Conservation (phyloP, 768 basidiomycete species). For the Cystofilobasidium capitatum region DNA sequence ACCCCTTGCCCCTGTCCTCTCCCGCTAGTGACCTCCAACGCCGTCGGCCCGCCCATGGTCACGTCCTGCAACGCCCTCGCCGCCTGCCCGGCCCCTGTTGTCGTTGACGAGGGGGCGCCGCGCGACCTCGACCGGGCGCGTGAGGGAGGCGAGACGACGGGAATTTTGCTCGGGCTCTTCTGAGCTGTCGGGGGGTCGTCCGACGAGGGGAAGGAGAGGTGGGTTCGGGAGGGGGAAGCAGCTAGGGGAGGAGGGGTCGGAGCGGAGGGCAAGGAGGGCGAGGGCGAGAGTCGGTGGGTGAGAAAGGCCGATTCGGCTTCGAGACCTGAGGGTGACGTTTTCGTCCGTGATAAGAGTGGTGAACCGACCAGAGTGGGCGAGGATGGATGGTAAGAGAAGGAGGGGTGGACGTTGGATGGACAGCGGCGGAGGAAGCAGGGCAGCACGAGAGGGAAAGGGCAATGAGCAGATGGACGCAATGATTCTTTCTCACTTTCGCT, state of each 20-base stretch:
- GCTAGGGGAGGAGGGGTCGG: background rate
- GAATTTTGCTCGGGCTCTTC: background rate
- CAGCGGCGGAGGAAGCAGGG: too few species aligned
- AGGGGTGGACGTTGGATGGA: too few species aligned
- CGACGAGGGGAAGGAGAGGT: background rate
- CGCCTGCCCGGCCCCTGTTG: background rate
- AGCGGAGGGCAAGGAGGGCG: background rate
- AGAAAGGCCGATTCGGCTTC: constrained; percentile 1
- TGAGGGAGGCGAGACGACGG: background rate
- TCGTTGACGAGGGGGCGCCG: background rate
- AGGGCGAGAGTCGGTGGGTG: background rate
- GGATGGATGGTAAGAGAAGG: too few species aligned
- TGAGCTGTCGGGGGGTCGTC: background rate
- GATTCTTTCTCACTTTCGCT: too few species aligned
- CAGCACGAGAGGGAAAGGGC: too few species aligned
- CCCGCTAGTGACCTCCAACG: too few species aligned
- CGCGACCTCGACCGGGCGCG: background rate
- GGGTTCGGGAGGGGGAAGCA: background rate
- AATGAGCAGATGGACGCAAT: too few species aligned
- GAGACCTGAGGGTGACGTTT: background rate
- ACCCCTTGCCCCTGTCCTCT: too few species aligned
- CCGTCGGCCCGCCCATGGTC: background rate
- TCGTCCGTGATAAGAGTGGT: too few species aligned
- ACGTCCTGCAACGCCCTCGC: background rate
- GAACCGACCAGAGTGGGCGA: too few species aligned